Base-by-base conservation (phyloP, 768 basidiomycete species). In the Leccinum subtestaceum region DNA sequence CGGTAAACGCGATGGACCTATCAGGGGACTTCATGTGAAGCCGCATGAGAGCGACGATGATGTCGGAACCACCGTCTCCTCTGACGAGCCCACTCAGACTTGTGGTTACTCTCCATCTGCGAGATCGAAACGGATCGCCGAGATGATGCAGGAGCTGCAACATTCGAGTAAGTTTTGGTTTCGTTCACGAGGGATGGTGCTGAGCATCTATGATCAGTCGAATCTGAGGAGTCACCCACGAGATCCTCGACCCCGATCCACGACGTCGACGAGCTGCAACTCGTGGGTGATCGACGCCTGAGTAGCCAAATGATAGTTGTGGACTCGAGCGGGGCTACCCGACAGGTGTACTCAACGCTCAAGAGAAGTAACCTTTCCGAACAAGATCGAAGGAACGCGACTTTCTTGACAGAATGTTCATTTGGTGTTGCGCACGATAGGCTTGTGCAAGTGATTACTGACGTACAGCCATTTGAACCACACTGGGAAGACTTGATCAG, bases 371-470 rank as follows among this genome's bases (percentile, higher is more conserved):
- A 71, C 40, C 65, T 67, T 40, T 74, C 74, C 54, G 70, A 68
- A 55, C 72, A 62, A 67, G 71, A 61, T 67, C 58, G 60, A 64
- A 67, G 58, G 66, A 78, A 88, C 63, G 81, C 79, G 9, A 89
- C 88, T 1, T 96, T 89, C 77, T 78, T 98, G 62, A 98, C 96
- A 11, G 95, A 98, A 70, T 98, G 95, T 70, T 98, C 95, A 45
- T 99, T 99, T 70, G 93, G 85, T 15, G 87, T 98, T 47, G 84
- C 94, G n/a, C 92, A 93, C 66, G 96, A 98, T 70, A 83, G 84
- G 48, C 83, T 99, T 5, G 89, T 98, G 2, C 85, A 91, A 71
- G 86, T 92, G 66, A 93, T 99, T 68, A 98, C 95, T 46, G 95
- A 98, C 67, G 85, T 95, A 12, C 89, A 95, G 69, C 94, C 95